These are phyloP conservation scores for Penicillium paneum DNA, from an alignment of 2,329 filamentous ascomycete species.

Conservation along the genomic window DNA sequence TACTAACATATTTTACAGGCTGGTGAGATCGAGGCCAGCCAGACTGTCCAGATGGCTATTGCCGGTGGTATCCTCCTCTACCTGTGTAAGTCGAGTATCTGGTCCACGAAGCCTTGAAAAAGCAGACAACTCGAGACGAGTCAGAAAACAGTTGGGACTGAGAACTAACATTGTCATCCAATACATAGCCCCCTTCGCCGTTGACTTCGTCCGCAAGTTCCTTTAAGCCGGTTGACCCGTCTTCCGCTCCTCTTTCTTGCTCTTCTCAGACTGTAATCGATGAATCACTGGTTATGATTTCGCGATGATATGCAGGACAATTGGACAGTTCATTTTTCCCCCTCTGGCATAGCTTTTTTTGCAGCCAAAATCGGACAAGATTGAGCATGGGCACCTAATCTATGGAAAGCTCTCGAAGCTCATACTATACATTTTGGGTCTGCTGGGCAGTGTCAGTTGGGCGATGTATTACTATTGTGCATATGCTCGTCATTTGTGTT, in stretches of 20 bases:
- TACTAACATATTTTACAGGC: slow-evolving; percentile 30
- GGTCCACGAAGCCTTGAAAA: background rate
- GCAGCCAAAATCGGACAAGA: background rate
- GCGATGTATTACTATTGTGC: slow-evolving; percentile 39
- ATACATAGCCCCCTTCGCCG: slow-evolving; percentile 47
- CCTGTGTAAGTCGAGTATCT: slow-evolving; percentile 51
- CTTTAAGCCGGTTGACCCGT: slow-evolving; percentile 34
- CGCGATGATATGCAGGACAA: slow-evolving; percentile 4
- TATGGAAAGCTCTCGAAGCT: background rate
- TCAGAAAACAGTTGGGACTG: background rate
- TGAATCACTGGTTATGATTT: slow-evolving; percentile 9
- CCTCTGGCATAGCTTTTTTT: background rate
- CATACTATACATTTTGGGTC: slow-evolving; percentile 2
- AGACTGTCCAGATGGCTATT: slow-evolving; percentile 54
- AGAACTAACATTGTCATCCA: background rate
- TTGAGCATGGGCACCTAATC: background rate
- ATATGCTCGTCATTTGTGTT: slow-evolving; percentile 23
- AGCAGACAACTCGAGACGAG: background rate
- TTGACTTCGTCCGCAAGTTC: slow-evolving; percentile 49
- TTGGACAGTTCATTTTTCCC: background rate
- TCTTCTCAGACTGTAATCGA: slow-evolving; percentile 3
- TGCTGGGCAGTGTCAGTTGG: slow-evolving; percentile 12
- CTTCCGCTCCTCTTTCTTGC: background rate
- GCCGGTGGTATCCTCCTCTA: slow-evolving; percentile 57
- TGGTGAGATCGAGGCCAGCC: slow-evolving; percentile 53